These are phyloP conservation scores for Suillus decipiens DNA, from an alignment of 768 basidiomycete species.

Conservation along the genomic window DNA sequence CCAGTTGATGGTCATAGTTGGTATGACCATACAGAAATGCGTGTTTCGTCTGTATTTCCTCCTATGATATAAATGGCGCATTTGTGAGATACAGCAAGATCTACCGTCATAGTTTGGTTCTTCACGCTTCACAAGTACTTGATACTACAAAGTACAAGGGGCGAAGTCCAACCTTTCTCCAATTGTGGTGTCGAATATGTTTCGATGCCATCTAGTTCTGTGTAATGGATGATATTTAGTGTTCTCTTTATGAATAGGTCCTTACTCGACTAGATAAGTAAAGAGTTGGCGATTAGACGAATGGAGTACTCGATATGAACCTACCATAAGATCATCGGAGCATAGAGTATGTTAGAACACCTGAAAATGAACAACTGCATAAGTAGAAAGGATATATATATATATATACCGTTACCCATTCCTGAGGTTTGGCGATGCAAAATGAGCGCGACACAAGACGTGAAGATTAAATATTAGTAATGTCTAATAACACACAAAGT, in stretches of 20 bases:
- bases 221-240: background rate
- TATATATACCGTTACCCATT: background rate
- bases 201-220: background rate
- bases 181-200: background rate
- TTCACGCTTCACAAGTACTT: background rate
- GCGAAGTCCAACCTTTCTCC: background rate
- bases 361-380: background rate
- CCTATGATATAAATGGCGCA: too few species aligned
- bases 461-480: conserved; percentile 8
- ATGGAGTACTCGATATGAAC: background rate
- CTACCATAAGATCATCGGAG: background rate
- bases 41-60: too few species aligned
- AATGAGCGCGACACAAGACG: background rate
- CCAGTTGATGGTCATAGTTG: too few species aligned
- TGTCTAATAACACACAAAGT: conserved; percentile 24
- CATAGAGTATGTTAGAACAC: background rate
- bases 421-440: background rate
- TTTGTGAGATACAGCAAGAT: too few species aligned
- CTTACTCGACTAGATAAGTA: background rate
- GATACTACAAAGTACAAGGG: background rate
- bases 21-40: too few species aligned
- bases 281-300: background rate
- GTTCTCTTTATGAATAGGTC: background rate
- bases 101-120: too few species aligned
- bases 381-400: background rate